Evolutionary conservation across 208 protist species (phyloP).

Genomic region (Wallacemonas rigidus): DNA sequence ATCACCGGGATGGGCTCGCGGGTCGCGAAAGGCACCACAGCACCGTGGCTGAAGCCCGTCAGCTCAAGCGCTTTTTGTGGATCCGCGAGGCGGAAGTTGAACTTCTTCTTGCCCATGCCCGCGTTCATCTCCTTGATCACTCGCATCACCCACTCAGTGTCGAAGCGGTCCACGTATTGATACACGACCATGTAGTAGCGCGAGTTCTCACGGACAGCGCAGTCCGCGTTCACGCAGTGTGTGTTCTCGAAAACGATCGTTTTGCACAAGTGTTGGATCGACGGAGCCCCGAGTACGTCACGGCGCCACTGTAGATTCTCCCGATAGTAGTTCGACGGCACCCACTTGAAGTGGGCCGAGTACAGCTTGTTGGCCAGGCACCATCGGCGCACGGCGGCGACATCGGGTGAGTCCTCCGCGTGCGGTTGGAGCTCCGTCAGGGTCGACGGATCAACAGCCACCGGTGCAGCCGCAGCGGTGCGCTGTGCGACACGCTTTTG

Average conservation of each 20-base stretch:
- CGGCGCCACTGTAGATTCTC: slow-evolving; percentile 81
- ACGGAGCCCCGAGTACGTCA: slow-evolving; percentile 68
- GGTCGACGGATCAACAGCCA: slow-evolving; percentile 18
- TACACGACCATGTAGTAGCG: slow-evolving; percentile 85
- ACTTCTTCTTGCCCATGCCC: slow-evolving; percentile 87
- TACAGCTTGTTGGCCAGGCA: slow-evolving; percentile 50
- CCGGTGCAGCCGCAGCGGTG: slow-evolving; percentile 9
- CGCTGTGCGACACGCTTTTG: slow-evolving; percentile 20
- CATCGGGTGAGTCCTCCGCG: slow-evolving; percentile 55
- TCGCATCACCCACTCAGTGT: slow-evolving; percentile 65
- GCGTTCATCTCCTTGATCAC: slow-evolving; percentile 65
- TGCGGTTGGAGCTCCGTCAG: slow-evolving; percentile 59
- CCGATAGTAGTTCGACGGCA: slow-evolving; percentile 89
- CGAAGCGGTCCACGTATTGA: slow-evolving; percentile 84
- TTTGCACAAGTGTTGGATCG: slow-evolving; percentile 91
- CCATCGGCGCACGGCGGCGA: slow-evolving; percentile 58
- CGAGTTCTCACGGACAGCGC: slow-evolving; percentile 66
- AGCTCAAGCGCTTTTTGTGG: slow-evolving; percentile 46
- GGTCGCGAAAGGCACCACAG: slow-evolving; percentile 74
- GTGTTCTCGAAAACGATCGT: slow-evolving; percentile 94
- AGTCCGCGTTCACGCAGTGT: slow-evolving; percentile 75
- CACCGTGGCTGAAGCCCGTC: slow-evolving; percentile 74
- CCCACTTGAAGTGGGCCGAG: slow-evolving; percentile 75
- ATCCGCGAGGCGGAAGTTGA: slow-evolving; percentile 83
- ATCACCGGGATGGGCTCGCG: slow-evolving; percentile 61